Evolutionary conservation across 2,329 filamentous ascomycete species (phyloP).

Genomic region (Pestalotiopsis fici): DNA sequence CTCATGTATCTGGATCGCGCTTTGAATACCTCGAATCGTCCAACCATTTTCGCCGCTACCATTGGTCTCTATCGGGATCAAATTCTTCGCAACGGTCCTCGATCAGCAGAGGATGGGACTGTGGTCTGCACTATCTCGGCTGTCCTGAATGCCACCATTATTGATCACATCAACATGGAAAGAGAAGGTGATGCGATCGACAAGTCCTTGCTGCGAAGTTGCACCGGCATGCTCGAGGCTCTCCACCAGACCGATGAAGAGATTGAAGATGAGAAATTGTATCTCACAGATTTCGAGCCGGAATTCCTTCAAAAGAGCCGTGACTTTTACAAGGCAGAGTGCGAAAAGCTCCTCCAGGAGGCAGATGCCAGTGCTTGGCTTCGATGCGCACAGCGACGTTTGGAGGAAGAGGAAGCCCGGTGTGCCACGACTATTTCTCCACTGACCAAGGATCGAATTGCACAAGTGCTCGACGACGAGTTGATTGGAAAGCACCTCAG

Average conservation of each 20-base stretch:
- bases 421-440: conserved; percentile 80
- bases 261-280: conserved; percentile 77
- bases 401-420: conserved; percentile 79
- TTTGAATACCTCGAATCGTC: conserved; percentile 72
- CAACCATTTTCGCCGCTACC: conserved; percentile 80
- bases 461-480: conserved; percentile 75
- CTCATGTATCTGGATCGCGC: conserved; percentile 97
- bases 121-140: conserved; percentile 60
- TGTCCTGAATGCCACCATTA: conserved; percentile 77
- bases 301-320: conserved; percentile 72
- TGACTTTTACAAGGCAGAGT: conserved; percentile 76
- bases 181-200: conserved; percentile 88
- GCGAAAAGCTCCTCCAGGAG: conserved; percentile 71
- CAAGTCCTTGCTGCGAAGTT: conserved; percentile 77
- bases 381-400: conserved; percentile 69
- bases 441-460: conserved; percentile 72
- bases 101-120: conserved; percentile 35
- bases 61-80: conserved; percentile 89
- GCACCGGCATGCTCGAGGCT: conserved; percentile 85
- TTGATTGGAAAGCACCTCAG: conserved; percentile 76
- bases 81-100: conserved; percentile 66
- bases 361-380: conserved; percentile 84
- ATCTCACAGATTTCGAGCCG: conserved; percentile 80
- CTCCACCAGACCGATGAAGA: conserved; percentile 83
- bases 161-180: conserved; percentile 93